Conservation (phyloP, 2,329 filamentous ascomycete genomes). For the Colletotrichum australisinense region DNA sequence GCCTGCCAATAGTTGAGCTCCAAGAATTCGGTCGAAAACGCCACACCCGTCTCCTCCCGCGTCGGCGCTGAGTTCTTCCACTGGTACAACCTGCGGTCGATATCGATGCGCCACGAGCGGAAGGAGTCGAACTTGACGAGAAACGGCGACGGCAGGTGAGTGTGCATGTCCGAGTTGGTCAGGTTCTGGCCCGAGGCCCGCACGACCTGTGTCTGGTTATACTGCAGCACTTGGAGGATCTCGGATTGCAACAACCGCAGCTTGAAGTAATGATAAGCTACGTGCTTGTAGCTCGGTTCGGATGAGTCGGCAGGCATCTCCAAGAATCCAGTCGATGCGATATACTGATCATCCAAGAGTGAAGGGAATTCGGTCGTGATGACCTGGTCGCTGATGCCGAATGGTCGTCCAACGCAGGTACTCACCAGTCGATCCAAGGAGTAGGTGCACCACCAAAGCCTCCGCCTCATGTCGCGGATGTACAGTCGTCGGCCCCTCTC, state of each 20-base stretch:
- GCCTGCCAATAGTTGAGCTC: conserved; percentile 99
- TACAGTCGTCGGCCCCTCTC: conserved; percentile 80
- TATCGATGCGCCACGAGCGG: conserved; percentile 87
- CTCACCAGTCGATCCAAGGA: conserved; percentile 95
- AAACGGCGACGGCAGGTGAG: conserved; percentile 85
- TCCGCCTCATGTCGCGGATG: conserved; percentile 84
- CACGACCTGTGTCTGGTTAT: conserved; percentile 87
- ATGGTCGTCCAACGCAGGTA: conserved; percentile 91
- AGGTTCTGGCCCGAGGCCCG: conserved; percentile 73
- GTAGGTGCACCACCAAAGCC: conserved; percentile 98
- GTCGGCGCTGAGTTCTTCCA: conserved; percentile 89
- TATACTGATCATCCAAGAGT: conserved; percentile 86
- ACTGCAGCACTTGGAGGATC: conserved; percentile 92
- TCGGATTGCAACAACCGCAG: conserved; percentile 91
- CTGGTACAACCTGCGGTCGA: conserved; percentile 83
- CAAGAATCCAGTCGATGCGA: conserved; percentile 81
- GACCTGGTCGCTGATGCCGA: conserved; percentile 95
- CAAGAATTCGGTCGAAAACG: conserved; percentile 89
- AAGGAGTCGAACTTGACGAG: conserved; percentile 87
- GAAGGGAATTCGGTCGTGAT: conserved; percentile 97
- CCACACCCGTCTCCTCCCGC: conserved; percentile 83
- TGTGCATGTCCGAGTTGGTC: conserved; percentile 80
- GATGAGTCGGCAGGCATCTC: conserved; percentile 65
- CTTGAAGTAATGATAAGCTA: conserved; percentile 92
- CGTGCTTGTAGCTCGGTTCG: conserved; percentile 87